Base-by-base conservation (phyloP, 495 filamentous ascomycete genomes). In the Lichina pygmaea region DNA sequence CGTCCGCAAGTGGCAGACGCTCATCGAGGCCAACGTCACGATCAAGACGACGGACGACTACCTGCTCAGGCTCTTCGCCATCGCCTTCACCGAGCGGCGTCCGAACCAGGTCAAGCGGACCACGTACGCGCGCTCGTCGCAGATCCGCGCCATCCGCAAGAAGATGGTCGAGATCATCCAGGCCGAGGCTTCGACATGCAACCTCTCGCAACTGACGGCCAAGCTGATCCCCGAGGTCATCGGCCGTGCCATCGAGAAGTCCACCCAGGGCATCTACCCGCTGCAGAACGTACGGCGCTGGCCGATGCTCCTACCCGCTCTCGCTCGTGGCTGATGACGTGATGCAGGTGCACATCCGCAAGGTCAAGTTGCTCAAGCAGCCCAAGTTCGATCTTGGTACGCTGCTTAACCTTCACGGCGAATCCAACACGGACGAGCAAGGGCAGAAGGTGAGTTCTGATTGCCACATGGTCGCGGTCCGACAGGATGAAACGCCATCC, bases 61-160 rank as follows among this genome's bases (percentile, higher is more conserved):
- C 70, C 85, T 95, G 55, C 71, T 97, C 62, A 83, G 89, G 51
- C 77, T 97, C 52, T 97, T 97, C 67, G 81, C 79, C 61, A 95
- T 97, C 56, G 89, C 89, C 52, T 97, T 97, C 73, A 97, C 89
- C 62, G 95, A 94, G 80, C 71, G 81, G 61, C 73, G 89, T 55
- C 84, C 85, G 51, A 97, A 97, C 70, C 89, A 97, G 70, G 84
- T 97, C 70, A 93, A 93, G 79, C 95, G 94, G 77, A 97, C 89
- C 54, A 95, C 91, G 56, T 97, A 97, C 60, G 89, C 89, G 49
- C 73, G 76, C 48, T 80, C 81, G 53, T 93, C 86, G 48, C 89
- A 97, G 66, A 94, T 95, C 62, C 76, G 91, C 48, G 73, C 78
- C 52, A 97, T 97, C 62, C 77, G 89, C 64, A 86, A 86, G 73